Evolutionary conservation across 2,329 filamentous ascomycete genomes (phyloP).

Genomic region (Cladobotryum mycophilum): DNA sequence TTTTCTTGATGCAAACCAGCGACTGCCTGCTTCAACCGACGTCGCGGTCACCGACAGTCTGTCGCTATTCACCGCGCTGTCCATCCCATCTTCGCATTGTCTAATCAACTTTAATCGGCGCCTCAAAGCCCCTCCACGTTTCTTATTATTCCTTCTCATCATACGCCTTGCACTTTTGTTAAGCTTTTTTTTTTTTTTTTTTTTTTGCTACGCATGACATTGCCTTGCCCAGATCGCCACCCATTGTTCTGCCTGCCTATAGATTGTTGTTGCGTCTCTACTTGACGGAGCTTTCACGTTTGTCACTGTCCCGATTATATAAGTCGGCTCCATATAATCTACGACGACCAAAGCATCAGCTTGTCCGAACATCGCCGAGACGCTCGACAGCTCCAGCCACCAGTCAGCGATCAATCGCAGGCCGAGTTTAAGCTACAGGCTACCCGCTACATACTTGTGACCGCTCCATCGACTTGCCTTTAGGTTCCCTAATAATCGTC

Average conservation of each 20-base stretch:
- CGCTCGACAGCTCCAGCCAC: too few species aligned
- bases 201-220: neutral
- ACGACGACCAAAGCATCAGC: neutral
- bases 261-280: neutral
- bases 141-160: neutral
- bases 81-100: neutral
- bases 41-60: neutral
- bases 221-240: neutral
- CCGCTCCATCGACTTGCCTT: neutral
- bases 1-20: neutral
- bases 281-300: neutral
- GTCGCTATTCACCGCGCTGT: neutral
- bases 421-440: neutral
- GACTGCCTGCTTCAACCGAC: neutral
- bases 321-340: neutral
- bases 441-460: neutral
- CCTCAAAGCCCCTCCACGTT: too few species aligned
- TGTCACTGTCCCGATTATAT: neutral
- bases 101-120: neutral
- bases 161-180: neutral
- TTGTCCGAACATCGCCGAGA: too few species aligned
- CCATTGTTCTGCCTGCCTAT: neutral
- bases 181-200: too few species aligned
- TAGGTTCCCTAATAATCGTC: conserved; percentile 11
- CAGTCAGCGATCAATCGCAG: neutral